Evolutionary conservation across 257 asterid genomes (phyloP), one percentile per base, ranked within the genome.

Genomic region (Echites panduratus): DNA sequence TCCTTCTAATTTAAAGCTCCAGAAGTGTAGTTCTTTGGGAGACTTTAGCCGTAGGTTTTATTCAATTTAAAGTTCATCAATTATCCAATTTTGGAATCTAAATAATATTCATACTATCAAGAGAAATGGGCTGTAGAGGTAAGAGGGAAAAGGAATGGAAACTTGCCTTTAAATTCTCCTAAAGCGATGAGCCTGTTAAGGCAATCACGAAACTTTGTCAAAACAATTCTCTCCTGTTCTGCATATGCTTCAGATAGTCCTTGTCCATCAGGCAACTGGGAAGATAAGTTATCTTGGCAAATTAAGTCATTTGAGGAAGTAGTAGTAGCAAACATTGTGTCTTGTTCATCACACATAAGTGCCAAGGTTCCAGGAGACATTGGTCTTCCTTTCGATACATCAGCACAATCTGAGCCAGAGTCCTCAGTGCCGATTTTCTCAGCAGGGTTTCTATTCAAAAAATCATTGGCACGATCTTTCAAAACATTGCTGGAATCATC

Each of bases 301-400:
- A 50, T 82, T 61, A 81, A 73, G 24, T 86, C 87, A 84, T 85
- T 84, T 10, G 86, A 72, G 73, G 93, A 78, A 87, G 85, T 74
- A 78, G 75, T 76, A 53, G 88, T 48, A 76, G 88, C 47, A 79
- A 91, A 93, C 88, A 90, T 81, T 9, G 93, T 75, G 74, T 89
- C 97, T 79, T 84, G 87, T 82, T 95, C 99, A 53, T 95, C 97
- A 29, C 99, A 95, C 98, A 95, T 90, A 77, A 95, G 85, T 72
- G 99, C 99, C 82, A 92, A 82, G 26, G 98, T 95, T 79, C 96
- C 92, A 17, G 98, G 99, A 68, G 99, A 95, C 95, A 86, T 84
- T 45, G 98, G 95, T 77, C 95, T 81, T 78, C 86, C 83, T 85
- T 84, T 87, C 53, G 96, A 78, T 66, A 78, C 77, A 76, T 87